Conservation (phyloP, 352 stramenopile genomes). For the Lagenidium giganteum region DNA sequence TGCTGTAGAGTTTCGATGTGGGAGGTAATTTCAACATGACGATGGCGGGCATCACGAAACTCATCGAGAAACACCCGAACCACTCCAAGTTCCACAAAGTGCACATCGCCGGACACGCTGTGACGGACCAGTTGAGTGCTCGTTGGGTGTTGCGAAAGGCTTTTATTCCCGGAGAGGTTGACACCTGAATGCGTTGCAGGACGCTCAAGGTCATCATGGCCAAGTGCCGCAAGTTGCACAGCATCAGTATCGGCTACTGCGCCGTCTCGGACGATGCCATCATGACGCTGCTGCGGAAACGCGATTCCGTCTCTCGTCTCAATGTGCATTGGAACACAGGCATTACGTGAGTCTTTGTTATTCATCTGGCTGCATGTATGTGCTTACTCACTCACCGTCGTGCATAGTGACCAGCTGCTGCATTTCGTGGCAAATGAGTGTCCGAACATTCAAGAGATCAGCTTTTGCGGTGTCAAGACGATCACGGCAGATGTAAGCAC, state of each 20-base stretch:
- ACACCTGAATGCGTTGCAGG: no score
- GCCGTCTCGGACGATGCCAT: conserved; percentile 81
- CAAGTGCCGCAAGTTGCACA: conserved; percentile 88
- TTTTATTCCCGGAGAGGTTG: no score
- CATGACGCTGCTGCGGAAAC: conserved; percentile 80
- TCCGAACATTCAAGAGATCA: conserved; percentile 82
- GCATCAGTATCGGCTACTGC: conserved; percentile 81
- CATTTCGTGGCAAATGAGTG: conserved; percentile 66
- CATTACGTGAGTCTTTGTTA: conserved; percentile 63
- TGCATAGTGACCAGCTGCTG: conserved; percentile 67
- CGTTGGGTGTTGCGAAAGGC: not conserved
- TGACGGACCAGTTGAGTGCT: conserved; percentile 71
- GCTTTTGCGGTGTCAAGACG: conserved; percentile 84
- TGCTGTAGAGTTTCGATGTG: conserved; percentile 69
- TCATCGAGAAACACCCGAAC: conserved; percentile 88
- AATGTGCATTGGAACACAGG: conserved; percentile 83
- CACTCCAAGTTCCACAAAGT: conserved; percentile 86
- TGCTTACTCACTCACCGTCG: not conserved
- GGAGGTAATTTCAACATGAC: conserved; percentile 90
- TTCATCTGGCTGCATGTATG: not conserved
- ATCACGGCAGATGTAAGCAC: conserved; percentile 67
- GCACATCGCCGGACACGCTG: conserved; percentile 76
- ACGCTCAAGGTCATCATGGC: conserved; percentile 84
- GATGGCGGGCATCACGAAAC: conserved; percentile 75
- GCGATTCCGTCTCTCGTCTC: conserved; percentile 71